Evolutionary conservation across 164 flowering plant species (phyloP).

Genomic region (Taxillus chinensis): DNA sequence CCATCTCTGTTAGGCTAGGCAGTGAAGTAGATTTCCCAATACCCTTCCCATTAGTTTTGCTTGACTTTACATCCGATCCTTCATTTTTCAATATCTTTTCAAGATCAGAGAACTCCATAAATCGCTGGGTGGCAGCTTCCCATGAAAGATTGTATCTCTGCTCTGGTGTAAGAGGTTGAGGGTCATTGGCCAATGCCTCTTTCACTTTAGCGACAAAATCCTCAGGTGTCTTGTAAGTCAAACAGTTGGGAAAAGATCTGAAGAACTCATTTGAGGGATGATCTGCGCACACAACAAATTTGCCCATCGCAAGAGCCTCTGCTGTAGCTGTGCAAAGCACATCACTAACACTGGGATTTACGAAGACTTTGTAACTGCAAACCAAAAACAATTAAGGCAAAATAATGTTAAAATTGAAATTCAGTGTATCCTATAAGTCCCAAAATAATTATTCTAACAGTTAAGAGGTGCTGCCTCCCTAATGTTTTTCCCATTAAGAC

Average conservation of each 20-base stretch:
- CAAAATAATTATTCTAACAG: no score
- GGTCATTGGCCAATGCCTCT: constrained; percentile 74
- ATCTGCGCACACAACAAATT: constrained; percentile 94
- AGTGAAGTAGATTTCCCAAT: constrained; percentile 43
- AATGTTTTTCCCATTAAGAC: no score
- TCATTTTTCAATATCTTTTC: constrained; percentile 39
- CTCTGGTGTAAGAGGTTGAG: constrained; percentile 80
- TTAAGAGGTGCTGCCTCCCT: no score
- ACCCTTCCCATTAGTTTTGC: constrained; percentile 10
- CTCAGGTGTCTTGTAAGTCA: constrained; percentile 85
- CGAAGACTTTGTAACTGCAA: constrained; percentile 88
- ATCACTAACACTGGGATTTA: constrained; percentile 94
- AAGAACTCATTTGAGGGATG: constrained; percentile 98
- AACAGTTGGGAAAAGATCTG: constrained; percentile 85
- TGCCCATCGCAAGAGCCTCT: constrained; percentile 99
- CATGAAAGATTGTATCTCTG: constrained; percentile 79
- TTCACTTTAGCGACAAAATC: constrained; percentile 83
- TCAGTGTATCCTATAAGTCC: no score
- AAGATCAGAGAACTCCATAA: constrained; percentile 76
- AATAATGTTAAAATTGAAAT: neutral
- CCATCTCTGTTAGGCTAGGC: constrained; percentile 57
- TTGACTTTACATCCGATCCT: constrained; percentile 8
- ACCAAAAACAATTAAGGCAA: constrained; percentile 10
- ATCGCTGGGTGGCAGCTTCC: constrained; percentile 98
- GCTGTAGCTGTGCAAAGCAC: constrained; percentile 95